These are phyloP conservation scores for Mycogone perniciosa DNA, from an alignment of 2,329 filamentous ascomycete species.

Conservation along the genomic window DNA sequence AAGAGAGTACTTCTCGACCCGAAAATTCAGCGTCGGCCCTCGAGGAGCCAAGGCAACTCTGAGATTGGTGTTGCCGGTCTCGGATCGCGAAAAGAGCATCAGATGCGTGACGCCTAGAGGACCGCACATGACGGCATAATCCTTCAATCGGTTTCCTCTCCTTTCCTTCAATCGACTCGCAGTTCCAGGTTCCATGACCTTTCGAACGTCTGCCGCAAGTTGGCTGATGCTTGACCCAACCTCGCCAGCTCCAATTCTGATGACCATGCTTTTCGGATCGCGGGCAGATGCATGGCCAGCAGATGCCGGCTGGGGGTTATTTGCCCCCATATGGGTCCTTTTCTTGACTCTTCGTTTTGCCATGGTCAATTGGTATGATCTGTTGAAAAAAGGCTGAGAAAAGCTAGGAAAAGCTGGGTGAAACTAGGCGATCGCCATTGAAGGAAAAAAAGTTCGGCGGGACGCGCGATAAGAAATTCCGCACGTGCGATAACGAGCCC, in stretches of 20 bases:
- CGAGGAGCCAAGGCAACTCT: slow-evolving; percentile 80
- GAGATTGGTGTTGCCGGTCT: slow-evolving; percentile 86
- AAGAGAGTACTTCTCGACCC: slow-evolving; percentile 89
- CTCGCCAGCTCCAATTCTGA: slow-evolving; percentile 89
- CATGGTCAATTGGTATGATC: slow-evolving; percentile 46
- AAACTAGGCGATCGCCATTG: background rate
- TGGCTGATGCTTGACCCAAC: slow-evolving; percentile 89
- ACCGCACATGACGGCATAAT: slow-evolving; percentile 94
- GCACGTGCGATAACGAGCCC: slow-evolving; percentile 27
- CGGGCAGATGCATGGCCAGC: slow-evolving; percentile 57
- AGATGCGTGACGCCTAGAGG: slow-evolving; percentile 90
- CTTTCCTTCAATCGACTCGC: slow-evolving; percentile 85
- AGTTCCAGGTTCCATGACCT: slow-evolving; percentile 94
- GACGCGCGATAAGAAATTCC: slow-evolving; percentile 27
- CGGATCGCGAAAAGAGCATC: slow-evolving; percentile 85
- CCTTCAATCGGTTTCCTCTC: slow-evolving; percentile 77
- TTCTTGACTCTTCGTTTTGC: slow-evolving; percentile 79
- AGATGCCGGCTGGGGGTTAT: slow-evolving; percentile 50
- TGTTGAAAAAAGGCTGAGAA: background rate
- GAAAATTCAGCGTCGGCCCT: slow-evolving; percentile 88
- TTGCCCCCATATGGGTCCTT: slow-evolving; percentile 72
- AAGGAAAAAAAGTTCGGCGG: slow-evolving; percentile 29
- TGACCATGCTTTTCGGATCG: slow-evolving; percentile 94
- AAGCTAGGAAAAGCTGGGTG: background rate
- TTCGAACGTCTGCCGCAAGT: slow-evolving; percentile 81